A percentile compares a stretch with the other conserved stretches of the same genome.
Evolutionary conservation across 108 stramenopile species (phyloP).

Genomic region (Cyclotella sp.): DNA sequence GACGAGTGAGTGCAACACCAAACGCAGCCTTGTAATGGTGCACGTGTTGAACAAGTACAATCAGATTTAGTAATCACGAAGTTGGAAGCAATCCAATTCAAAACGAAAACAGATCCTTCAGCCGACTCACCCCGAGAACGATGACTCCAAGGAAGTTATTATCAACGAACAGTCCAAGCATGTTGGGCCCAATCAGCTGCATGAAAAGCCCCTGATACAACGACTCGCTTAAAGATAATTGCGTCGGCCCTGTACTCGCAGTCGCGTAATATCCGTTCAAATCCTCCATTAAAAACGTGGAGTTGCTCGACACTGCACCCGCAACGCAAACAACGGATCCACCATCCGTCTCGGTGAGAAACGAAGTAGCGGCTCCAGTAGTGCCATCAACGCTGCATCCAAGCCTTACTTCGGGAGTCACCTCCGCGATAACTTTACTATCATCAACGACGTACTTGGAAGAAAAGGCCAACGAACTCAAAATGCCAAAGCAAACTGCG

Average conservation of each 20-base stretch:
- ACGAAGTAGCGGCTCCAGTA: not conserved
- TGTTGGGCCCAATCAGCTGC: constrained; percentile 43
- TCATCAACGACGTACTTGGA: constrained; percentile 29
- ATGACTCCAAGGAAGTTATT: constrained; percentile 49
- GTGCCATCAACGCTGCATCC: constrained; percentile 36
- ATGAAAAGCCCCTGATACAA: constrained; percentile 47
- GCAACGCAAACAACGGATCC: constrained; percentile 50
- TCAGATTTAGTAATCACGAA: not conserved
- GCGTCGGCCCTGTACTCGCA: constrained; percentile 9
- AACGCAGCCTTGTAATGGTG: not conserved
- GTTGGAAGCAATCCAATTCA: not conserved
- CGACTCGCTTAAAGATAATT: constrained; percentile 20
- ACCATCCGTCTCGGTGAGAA: constrained; percentile 43
- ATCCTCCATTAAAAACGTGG: constrained; percentile 47
- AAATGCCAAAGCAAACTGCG: constrained; percentile 41
- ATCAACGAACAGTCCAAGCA: constrained; percentile 37
- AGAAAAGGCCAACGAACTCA: constrained; percentile 37
- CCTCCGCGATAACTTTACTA: not conserved
- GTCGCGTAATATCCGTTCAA: constrained; percentile 39
- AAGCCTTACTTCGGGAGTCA: constrained; percentile 26
- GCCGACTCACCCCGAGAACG: constrained; percentile 19
- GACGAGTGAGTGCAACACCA: constrained; percentile 23
- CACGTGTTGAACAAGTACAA: not conserved
- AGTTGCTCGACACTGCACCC: constrained; percentile 12
- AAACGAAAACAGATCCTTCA: not conserved